Base-by-base conservation (phyloP, 2,329 filamentous ascomycete species). In the Fusarium nelsonii region DNA sequence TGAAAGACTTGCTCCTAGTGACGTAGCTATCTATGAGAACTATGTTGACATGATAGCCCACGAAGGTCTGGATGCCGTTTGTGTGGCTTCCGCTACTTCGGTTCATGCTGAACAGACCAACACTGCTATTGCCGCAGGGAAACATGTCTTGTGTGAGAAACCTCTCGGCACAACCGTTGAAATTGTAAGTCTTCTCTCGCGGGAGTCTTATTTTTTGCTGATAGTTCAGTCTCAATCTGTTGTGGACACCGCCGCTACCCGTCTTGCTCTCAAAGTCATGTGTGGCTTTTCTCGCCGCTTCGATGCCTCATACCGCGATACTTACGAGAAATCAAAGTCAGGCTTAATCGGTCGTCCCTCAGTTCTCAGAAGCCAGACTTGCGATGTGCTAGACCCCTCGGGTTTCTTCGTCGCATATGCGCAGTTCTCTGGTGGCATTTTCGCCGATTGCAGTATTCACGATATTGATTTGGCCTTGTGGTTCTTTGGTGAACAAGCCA, bases 401-500 rank as follows among this genome's bases (percentile, higher is more conserved):
- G 89, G 89, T 45, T 91, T 91, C 81, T 91, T 91, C 76, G 88
- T 91, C 48, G 82, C 84, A 23, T 91, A 91, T 76, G 87, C 89
- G 8, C 81, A 88, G 64, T 88, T 86, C 78, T 85, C 82, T 3
- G 89, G 90, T 44, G 89, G 89, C n/a, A 90, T 91, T 74, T 91
- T 91, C 70, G 89, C 91, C 50, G 89, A 92, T 80, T 89, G 87
- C 79, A 87, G 86, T 50, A 87, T 91, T 74, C 90, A 91, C 79
- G 89, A 91, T 74, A 91, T 91, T 10, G 74, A 76, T 50, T 54
- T 77, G 12, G 74, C 75, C 0, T 46, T 76, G 33, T 77, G 74
- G 71, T 76, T 76, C 63, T 76, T 77, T 16, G 74, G 74, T 10
- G 67, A 76, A 15, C 74, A 76, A 36, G 65, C 65, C 12, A 67